A percentile compares a stretch with the other conserved stretches of the same genome.
Conservation (phyloP, 2,329 filamentous ascomycete species). For the Alternaria sp. region DNA sequence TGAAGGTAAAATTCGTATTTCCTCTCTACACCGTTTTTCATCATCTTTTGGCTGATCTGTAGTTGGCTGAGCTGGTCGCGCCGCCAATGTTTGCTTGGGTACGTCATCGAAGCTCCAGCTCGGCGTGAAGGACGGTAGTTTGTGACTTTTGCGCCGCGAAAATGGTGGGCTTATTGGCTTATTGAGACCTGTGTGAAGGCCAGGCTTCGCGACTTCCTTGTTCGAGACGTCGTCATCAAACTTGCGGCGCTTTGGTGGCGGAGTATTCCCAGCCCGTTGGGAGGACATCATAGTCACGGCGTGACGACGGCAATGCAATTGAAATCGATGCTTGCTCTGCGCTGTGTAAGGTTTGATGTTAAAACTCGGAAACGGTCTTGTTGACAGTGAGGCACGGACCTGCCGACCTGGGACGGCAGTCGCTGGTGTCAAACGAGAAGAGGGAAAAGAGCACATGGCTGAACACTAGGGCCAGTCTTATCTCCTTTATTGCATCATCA, state of each 20-base stretch:
- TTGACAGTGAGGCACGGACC: slow-evolving; percentile 15
- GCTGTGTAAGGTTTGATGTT: background rate
- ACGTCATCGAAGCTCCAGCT: slow-evolving; percentile 31
- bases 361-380: background rate
- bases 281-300: slow-evolving; percentile 17
- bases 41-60: background rate
- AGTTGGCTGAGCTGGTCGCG: background rate
- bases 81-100: slow-evolving; percentile 19
- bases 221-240: slow-evolving; percentile 20
- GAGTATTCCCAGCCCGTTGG: slow-evolving; percentile 14
- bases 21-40: background rate
- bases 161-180: slow-evolving; percentile 45
- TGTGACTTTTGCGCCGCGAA: slow-evolving; percentile 22
- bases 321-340: background rate
- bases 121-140: slow-evolving; percentile 6
- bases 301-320: background rate
- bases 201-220: slow-evolving; percentile 9
- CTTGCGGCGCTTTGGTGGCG: slow-evolving; percentile 42
- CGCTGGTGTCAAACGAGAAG: background rate
- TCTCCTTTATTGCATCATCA: background rate
- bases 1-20: slow-evolving; percentile 58
- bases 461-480: background rate
- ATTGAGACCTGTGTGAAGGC: slow-evolving; percentile 23
- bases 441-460: background rate
- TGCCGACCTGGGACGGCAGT: slow-evolving; percentile 11